phyloP scores from a whole-genome alignment of 257 asterid genomes.

The Datura wrightii region DNA sequence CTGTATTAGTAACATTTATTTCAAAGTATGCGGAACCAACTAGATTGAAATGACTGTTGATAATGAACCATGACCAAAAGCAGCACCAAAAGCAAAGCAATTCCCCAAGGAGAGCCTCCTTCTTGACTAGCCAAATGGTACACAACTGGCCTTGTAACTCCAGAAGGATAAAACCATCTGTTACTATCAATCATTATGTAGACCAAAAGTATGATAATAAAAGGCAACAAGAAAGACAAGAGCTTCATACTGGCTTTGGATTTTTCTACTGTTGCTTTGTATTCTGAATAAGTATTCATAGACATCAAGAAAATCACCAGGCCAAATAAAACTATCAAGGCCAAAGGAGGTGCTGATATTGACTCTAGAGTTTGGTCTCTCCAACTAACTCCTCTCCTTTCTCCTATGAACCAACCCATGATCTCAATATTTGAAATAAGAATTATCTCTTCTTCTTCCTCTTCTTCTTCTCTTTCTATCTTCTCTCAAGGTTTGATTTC shows the following conservation, averaged over 20 bases:
- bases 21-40: slow-evolving; percentile 51
- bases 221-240: slow-evolving; percentile 48
- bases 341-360: slow-evolving; percentile 65
- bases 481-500: background rate
- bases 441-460: background rate
- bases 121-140: slow-evolving; percentile 32
- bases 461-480: background rate
- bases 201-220: slow-evolving; percentile 46
- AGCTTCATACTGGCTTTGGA: slow-evolving; percentile 47
- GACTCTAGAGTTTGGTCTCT: slow-evolving; percentile 64
- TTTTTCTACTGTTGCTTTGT: slow-evolving; percentile 47
- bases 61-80: slow-evolving; percentile 58
- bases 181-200: slow-evolving; percentile 42
- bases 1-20: background rate
- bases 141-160: slow-evolving; percentile 41
- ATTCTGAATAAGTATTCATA: slow-evolving; percentile 48
- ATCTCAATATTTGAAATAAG: background rate
- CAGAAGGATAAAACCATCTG: slow-evolving; percentile 51
- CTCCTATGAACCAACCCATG: slow-evolving; percentile 61
- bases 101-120: slow-evolving; percentile 55
- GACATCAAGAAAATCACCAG: slow-evolving; percentile 52
- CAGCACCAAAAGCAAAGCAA: slow-evolving; percentile 50
- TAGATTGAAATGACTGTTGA: slow-evolving; percentile 54
- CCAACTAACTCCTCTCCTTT: slow-evolving; percentile 69
- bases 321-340: slow-evolving; percentile 59